Evolutionary conservation across 208 protist genomes (phyloP).

Genomic region (Leishmania turanica): DNA sequence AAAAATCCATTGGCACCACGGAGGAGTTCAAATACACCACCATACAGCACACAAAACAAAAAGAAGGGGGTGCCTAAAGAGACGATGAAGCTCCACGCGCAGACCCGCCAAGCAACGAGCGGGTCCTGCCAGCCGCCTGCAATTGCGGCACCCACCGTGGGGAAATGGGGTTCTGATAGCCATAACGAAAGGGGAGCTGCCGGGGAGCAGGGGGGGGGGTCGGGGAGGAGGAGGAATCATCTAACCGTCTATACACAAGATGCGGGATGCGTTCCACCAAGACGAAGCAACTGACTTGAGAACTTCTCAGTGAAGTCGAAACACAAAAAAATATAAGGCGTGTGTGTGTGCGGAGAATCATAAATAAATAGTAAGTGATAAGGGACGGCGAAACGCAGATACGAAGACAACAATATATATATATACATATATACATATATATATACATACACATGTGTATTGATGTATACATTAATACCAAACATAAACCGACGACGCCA

Average conservation of each 20-base stretch:
- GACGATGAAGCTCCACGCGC: not conserved
- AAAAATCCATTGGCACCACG: too few relatives aligned
- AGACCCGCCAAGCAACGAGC: not conserved
- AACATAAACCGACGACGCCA: constrained; percentile 7
- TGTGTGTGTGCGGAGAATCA: not conserved
- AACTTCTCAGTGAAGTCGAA: not conserved
- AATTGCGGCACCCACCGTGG: not conserved
- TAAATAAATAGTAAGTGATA: not conserved
- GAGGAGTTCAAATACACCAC: not conserved
- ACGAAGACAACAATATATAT: not conserved
- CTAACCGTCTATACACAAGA: not conserved
- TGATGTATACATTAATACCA: not conserved
- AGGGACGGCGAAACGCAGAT: not conserved
- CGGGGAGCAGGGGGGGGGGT: not conserved
- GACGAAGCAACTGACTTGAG: not conserved
- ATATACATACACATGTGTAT: not conserved
- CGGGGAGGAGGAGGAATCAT: not conserved
- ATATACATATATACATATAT: not conserved
- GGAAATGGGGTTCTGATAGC: not conserved
- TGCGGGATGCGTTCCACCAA: not conserved
- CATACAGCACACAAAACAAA: not conserved
- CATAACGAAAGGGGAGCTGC: not conserved
- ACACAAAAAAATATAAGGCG: not conserved
- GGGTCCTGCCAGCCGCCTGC: not conserved
- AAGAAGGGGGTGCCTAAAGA: not conserved